Evolutionary conservation across 78 protist genomes (phyloP).

Genomic region (Dictyostelium capitatum): DNA sequence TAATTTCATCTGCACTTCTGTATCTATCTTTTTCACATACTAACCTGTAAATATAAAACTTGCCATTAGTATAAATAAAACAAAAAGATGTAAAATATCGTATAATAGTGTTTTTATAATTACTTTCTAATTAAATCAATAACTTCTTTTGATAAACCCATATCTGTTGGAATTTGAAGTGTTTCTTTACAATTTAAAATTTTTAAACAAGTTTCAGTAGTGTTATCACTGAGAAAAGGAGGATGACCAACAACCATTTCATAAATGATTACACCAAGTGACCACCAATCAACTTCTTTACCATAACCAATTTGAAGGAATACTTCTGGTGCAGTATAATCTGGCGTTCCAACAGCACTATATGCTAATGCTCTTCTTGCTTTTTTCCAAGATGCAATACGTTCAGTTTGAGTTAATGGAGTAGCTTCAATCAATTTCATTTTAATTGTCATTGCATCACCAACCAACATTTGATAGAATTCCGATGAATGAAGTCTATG

Average conservation of each 20-base stretch:
- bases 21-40: constrained; percentile 70
- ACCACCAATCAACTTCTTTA: constrained; percentile 95
- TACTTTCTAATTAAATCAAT: constrained; percentile 85
- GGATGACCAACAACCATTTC: constrained; percentile 92
- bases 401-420: constrained; percentile 66
- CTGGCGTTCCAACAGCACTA: constrained; percentile 94
- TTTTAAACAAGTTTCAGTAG: constrained; percentile 87
- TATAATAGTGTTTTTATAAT: background rate
- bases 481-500: constrained; percentile 77
- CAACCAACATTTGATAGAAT: constrained; percentile 73
- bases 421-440: constrained; percentile 53
- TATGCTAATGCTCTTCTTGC: constrained; percentile 84
- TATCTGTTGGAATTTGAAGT: constrained; percentile 59
- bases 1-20: constrained; percentile 82
- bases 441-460: constrained; percentile 75
- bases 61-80: background rate
- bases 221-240: constrained; percentile 89
- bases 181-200: constrained; percentile 81
- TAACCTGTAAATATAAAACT: constrained; percentile 32
- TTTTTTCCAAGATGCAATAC: constrained; percentile 82
- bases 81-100: background rate
- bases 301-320: constrained; percentile 89
- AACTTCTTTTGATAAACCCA: constrained; percentile 71
- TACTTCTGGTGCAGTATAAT: constrained; percentile 96
- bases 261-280: constrained; percentile 91